A percentile compares a stretch with the other conserved stretches of the same genome.
Evolutionary conservation across 176 grass and related monocot species (phyloP).

Genomic region (Oryza glumipatula): DNA sequence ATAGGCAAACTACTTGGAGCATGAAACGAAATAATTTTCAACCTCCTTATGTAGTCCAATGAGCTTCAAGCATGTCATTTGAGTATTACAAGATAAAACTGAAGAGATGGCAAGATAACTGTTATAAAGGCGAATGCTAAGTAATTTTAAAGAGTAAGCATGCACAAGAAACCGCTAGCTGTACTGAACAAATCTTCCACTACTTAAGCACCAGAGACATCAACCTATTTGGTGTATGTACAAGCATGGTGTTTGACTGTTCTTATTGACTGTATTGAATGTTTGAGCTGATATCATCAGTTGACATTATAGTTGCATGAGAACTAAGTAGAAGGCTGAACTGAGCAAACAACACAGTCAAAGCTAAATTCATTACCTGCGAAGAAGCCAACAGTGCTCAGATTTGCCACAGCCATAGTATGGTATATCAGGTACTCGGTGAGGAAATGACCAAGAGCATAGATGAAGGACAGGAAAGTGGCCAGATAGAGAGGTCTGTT

Average conservation of each 20-base stretch:
- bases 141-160: background rate
- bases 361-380: slow-evolving; percentile 59
- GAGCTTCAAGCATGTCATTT: background rate
- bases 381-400: slow-evolving; percentile 84
- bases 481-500: slow-evolving; percentile 74
- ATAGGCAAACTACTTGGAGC: no score
- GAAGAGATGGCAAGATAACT: background rate
- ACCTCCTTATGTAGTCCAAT: background rate
- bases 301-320: background rate
- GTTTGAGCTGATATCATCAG: background rate
- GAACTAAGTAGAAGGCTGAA: background rate
- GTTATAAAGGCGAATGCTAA: background rate
- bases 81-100: background rate
- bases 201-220: background rate
- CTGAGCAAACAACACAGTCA: background rate
- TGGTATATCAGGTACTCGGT: slow-evolving; percentile 81
- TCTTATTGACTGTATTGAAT: background rate
- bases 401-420: slow-evolving; percentile 79
- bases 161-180: background rate
- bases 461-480: slow-evolving; percentile 86
- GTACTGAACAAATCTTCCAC: background rate
- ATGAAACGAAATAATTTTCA: background rate
- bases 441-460: slow-evolving; percentile 84
- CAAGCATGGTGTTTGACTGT: background rate
- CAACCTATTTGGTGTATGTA: background rate